Base-by-base conservation (phyloP, 768 basidiomycete species). In the Chalciporus chontae region DNA sequence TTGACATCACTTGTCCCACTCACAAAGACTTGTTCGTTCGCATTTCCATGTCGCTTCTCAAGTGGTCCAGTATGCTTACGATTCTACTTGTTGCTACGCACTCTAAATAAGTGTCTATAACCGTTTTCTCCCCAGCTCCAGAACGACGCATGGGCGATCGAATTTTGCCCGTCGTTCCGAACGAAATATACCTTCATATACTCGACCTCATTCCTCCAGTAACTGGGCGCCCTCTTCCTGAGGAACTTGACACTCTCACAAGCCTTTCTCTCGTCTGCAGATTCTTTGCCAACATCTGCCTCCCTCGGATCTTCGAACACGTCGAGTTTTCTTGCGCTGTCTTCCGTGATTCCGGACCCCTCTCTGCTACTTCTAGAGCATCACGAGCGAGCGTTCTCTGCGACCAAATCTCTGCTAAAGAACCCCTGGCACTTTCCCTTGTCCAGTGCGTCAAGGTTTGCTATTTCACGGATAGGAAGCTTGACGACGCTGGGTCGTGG, bases 141-240 rank as follows among this genome's bases (percentile, higher is more conserved):
- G 59, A 53, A 29, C 57, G 69, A 24, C 56, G 47, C 3, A 40
- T 10, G 2, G 53, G 10, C 1, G 26, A 43, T 2, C 51, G 43
- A 19, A 9, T 7, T 7, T 53, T 71, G 10, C 54, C 66, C 1
- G 55, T 65, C 5, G 67, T 79, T 47, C 77, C 77, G 3, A 70
- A 68, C 51, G 77, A 79, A 51, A 63, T 78, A 17, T 77, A 77
- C 45, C 52, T 71, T 26, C 26, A 26, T 44, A 74, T 78, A n/a
- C 68, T 76, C 39, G 65, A 63, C n/a, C 58, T 61, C 29, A 37
- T 77, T 5, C 54, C 52, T 29, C 62, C 65, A 18, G 43, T 58
- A 0, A 47, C 57, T 15, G 44, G 56, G 0, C 48, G 29, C 48
- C 53, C 36, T 9, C 41, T 42, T 7, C 41, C 44, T 3, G 57